These are phyloP conservation scores for Colletotrichum spinosum DNA, from an alignment of 2,329 filamentous ascomycete genomes.

Conservation along the genomic window DNA sequence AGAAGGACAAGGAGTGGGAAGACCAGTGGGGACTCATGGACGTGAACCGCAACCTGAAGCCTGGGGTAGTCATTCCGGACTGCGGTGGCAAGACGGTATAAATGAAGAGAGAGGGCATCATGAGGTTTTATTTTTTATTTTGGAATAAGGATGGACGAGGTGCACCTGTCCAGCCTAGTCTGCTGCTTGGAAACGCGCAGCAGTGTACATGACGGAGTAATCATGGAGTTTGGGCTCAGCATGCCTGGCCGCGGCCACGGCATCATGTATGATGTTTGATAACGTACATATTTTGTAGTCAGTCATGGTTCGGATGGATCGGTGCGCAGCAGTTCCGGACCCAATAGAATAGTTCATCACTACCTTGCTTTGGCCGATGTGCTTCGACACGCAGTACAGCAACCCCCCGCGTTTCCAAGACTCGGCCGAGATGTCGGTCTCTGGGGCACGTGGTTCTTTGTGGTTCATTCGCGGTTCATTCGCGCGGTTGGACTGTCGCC, in stretches of 20 bases:
- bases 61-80: slow-evolving; percentile 86
- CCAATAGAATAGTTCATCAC: slow-evolving; percentile 17
- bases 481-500: not conserved
- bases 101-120: not conserved
- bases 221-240: slow-evolving; percentile 23
- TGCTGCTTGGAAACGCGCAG: slow-evolving; percentile 23
- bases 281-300: slow-evolving; percentile 26
- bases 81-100: slow-evolving; percentile 80
- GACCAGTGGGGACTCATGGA: slow-evolving; percentile 96
- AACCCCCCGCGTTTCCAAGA: too few relatives aligned
- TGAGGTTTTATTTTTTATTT: not conserved
- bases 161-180: not conserved
- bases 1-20: slow-evolving; percentile 81
- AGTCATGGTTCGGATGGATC: slow-evolving; percentile 15
- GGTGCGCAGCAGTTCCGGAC: slow-evolving; percentile 13
- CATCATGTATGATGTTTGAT: slow-evolving; percentile 35
- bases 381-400: not conserved
- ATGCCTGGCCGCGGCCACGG: slow-evolving; percentile 21
- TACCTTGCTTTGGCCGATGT: not conserved
- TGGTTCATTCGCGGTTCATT: not conserved
- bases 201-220: slow-evolving; percentile 35
- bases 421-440: too few relatives aligned
- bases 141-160: slow-evolving; percentile 17
- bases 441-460: too few relatives aligned
- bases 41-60: slow-evolving; percentile 83